Percentiles rank a stretch among this genome's conserved stretches.
Conservation (phyloP, 495 filamentous ascomycete genomes). For the Chaetomium fimeti region DNA sequence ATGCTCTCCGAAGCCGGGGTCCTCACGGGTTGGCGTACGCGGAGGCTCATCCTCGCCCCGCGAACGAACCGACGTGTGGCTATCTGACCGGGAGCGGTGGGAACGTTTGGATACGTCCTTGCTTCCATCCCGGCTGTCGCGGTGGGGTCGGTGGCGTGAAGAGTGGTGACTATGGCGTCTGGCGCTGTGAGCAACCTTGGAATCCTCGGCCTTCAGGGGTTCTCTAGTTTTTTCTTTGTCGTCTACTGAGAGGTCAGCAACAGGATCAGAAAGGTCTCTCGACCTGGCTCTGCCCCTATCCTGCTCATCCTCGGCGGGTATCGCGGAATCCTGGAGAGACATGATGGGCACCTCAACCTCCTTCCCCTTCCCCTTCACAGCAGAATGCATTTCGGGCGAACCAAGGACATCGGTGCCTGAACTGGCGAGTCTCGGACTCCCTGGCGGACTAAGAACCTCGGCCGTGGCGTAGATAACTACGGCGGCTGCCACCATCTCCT, state of each 20-base stretch:
- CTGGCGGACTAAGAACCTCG: slow-evolving; percentile 40
- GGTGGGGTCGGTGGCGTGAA: slow-evolving; percentile 36
- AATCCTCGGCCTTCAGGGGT: slow-evolving; percentile 35
- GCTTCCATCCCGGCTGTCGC: slow-evolving; percentile 36
- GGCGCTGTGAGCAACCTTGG: slow-evolving; percentile 28
- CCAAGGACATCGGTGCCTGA: slow-evolving; percentile 32
- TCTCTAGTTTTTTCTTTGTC: slow-evolving; percentile 41
- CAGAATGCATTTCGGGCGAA: slow-evolving; percentile 36
- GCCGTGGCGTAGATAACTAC: slow-evolving; percentile 49
- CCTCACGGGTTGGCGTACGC: slow-evolving; percentile 34
- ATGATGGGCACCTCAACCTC: slow-evolving; percentile 31
- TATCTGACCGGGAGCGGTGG: slow-evolving; percentile 37
- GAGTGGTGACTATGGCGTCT: slow-evolving; percentile 40
- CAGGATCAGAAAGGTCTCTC: slow-evolving; percentile 36
- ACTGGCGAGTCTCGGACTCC: slow-evolving; percentile 35
- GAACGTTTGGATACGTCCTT: slow-evolving; percentile 39
- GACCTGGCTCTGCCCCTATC: slow-evolving; percentile 35
- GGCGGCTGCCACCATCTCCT: slow-evolving; percentile 49
- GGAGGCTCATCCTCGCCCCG: slow-evolving; percentile 34
- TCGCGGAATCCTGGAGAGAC: slow-evolving; percentile 24
- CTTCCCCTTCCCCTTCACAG: slow-evolving; percentile 37
- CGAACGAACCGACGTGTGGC: slow-evolving; percentile 35
- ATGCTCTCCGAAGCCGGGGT: slow-evolving; percentile 38
- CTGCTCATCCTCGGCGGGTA: slow-evolving; percentile 19
- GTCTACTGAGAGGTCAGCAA: slow-evolving; percentile 51